Evolutionary conservation across 495 filamentous ascomycete genomes (phyloP), one percentile per base, ranked within the genome.

Genomic region (Penicillium fimorum): DNA sequence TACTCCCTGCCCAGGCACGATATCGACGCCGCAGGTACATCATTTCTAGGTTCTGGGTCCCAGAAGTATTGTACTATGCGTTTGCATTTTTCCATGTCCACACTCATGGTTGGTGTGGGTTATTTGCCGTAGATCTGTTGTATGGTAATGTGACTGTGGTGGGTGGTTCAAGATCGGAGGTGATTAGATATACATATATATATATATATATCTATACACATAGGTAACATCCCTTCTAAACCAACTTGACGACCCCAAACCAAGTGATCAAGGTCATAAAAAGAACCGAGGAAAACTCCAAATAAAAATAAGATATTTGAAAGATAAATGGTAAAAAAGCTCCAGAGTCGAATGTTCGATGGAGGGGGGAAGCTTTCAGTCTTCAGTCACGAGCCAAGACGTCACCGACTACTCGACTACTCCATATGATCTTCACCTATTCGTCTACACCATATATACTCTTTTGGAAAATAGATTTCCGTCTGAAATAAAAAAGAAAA

Each of bases 1-100:
- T 97, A 97, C 58, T 86, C 76, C 62, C 79, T 80, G 18, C 95
- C 95, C 45, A 99, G 77, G 60, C 89, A 93, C 95, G 94, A 99
- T 61, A 96, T 90, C 3, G 87, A 80, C 30, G 80, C 77, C 49
- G 84, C 78, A 46, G 82, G 81, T 27, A 72, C 69, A 50, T 96
- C 90, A 69, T 97, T 96, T 61, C 81, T 83, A 25, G 94, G 93
- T 61, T 93, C 87, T 0, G 93, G 91, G 60, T 97, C 95, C 91
- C 93, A 99, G 60, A 97, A 90, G 74, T 89, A 92, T 65, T 92
- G 89, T 30, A 97, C 84, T 55, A 98, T 83, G 55, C 89, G 86
- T 70, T 91, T 91, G 75, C 83, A 89, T 63, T 81, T 79, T 57
- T 81, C 79, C 64, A 88, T 72, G 60, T 88, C 82, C 20, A 82